Percentiles rank a stretch among this genome's conserved stretches.
These are phyloP conservation scores for Cystobasidium tubakii DNA, from an alignment of 768 basidiomycete species.

Conservation along the genomic window DNA sequence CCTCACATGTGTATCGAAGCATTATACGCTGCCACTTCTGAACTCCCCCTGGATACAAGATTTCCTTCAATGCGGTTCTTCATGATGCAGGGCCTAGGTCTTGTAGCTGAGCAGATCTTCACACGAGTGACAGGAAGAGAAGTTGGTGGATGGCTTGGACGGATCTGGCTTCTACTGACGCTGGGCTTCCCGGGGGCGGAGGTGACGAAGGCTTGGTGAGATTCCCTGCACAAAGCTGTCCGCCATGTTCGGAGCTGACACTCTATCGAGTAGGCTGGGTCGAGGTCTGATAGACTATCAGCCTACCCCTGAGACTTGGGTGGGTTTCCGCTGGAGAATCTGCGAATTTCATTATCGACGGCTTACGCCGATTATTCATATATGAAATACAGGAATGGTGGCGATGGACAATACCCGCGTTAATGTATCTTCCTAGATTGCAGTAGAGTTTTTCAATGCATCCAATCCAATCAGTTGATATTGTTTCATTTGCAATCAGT, in stretches of 20 bases:
- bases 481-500: background rate
- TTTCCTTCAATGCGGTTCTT: slow-evolving; percentile 32
- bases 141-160: slow-evolving; percentile 13
- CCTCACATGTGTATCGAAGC: background rate
- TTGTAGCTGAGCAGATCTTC: slow-evolving; percentile 21
- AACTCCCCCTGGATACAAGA: slow-evolving; percentile 5
- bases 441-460: background rate
- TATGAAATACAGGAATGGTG: slow-evolving; percentile 32
- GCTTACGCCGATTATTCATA: background rate
- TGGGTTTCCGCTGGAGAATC: background rate
- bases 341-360: too few relatives aligned
- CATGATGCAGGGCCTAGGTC: slow-evolving; percentile 21
- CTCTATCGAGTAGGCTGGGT: too few relatives aligned
- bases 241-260: too few relatives aligned
- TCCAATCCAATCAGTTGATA: background rate
- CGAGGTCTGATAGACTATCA: slow-evolving; percentile 25
- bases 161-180: slow-evolving; percentile 19
- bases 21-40: slow-evolving; percentile 14
- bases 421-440: slow-evolving; percentile 22
- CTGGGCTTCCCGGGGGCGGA: slow-evolving; percentile 26
- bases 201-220: slow-evolving; percentile 16
- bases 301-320: slow-evolving; percentile 27
- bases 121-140: slow-evolving; percentile 6
- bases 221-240: too few relatives aligned
- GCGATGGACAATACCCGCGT: slow-evolving; percentile 15